phyloP scores from a whole-genome alignment of 78 protist genomes.

The Dictyostelium citrinum region DNA sequence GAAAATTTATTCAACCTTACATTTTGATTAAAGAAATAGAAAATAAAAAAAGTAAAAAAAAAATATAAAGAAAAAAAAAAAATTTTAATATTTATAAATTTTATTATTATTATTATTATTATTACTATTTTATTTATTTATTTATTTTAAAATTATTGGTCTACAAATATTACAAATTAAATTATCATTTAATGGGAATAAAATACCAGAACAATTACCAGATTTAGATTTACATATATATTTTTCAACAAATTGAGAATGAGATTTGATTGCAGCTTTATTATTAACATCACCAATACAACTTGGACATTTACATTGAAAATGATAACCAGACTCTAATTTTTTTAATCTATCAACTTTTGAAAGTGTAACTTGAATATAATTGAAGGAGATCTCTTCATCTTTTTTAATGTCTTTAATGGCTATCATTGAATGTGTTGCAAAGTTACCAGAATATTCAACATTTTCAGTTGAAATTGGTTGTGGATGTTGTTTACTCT shows the following conservation, averaged over 20 bases:
- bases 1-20: constrained; percentile 66
- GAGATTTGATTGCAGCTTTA: not conserved
- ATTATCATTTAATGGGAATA: not conserved
- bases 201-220: constrained; percentile 4
- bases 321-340: constrained; percentile 3
- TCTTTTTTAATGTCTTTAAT: constrained; percentile 15
- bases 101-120: not conserved
- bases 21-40: constrained; percentile 35
- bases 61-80: not conserved
- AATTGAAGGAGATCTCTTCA: constrained; percentile 21
- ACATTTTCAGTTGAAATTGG: not conserved
- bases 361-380: constrained; percentile 16
- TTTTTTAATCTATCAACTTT: not conserved
- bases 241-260: not conserved
- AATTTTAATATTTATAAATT: too few species aligned
- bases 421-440: constrained; percentile 26
- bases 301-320: constrained; percentile 25
- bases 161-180: constrained; percentile 16
- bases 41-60: not conserved
- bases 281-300: not conserved
- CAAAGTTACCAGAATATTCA: not conserved
- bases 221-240: constrained; percentile 6
- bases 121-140: not conserved
- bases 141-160: constrained; percentile 4
- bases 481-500: not conserved